Percentiles rank a stretch among this genome's conserved stretches.
Conservation (phyloP, 371 early-diverging fungal species). For the Dichotomocladium elegans region DNA sequence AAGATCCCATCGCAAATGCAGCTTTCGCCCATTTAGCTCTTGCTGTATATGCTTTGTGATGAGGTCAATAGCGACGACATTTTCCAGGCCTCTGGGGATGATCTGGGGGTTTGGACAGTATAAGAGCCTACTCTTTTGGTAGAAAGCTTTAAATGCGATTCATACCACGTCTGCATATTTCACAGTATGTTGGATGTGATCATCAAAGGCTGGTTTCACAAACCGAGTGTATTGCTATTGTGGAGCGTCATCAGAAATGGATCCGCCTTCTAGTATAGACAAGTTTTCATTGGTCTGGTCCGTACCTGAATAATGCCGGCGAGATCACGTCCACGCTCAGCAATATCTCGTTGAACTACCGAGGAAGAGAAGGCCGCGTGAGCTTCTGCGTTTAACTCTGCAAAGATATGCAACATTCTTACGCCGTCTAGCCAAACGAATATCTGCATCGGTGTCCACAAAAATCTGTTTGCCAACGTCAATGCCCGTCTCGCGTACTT, state of each 20-base stretch:
- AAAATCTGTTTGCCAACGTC: conserved; percentile 53
- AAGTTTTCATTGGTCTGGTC: no score
- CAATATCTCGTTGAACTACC: conserved; percentile 82
- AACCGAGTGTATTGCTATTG: conserved; percentile 78
- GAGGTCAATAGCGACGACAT: conserved; percentile 87
- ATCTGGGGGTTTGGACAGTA: conserved; percentile 38
- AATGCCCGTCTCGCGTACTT: not conserved
- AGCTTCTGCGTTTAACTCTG: not conserved
- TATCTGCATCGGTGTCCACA: conserved; percentile 93
- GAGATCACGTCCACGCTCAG: conserved; percentile 83
- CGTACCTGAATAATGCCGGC: conserved; percentile 71
- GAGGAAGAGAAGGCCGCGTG: not conserved
- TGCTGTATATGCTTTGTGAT: conserved; percentile 83
- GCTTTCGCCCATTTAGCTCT: conserved; percentile 72
- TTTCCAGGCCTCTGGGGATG: conserved; percentile 88
- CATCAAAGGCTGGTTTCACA: conserved; percentile 91
- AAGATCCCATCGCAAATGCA: conserved; percentile 64
- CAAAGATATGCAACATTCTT: conserved; percentile 18
- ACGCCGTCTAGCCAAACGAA: conserved; percentile 83
- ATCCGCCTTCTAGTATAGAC: not conserved
- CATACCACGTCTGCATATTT: conserved; percentile 81
- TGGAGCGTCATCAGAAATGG: not conserved
- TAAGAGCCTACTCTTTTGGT: no score
- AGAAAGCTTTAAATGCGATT: not conserved
- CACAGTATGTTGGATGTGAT: conserved; percentile 85